Percentiles rank a stretch among this genome's conserved stretches.
phyloP scores from a whole-genome alignment of 306 rosid species.

The Sechiopsis laciniata region DNA sequence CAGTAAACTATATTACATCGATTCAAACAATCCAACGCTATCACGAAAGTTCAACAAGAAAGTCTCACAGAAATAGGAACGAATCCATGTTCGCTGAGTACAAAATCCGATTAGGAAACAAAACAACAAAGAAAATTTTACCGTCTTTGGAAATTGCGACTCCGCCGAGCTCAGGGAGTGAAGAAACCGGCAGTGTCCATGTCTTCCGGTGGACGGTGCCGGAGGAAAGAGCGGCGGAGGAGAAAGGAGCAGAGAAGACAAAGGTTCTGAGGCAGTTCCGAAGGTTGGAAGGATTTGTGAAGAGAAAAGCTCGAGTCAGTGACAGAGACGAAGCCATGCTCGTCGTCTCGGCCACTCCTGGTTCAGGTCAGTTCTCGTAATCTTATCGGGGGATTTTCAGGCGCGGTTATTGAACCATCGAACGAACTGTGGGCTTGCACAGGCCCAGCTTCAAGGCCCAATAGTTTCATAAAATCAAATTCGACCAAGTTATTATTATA shows the following conservation, averaged over 20 bases:
- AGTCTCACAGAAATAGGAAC: neutral
- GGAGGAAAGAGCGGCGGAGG: neutral
- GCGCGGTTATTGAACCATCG: neutral
- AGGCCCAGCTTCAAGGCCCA: too few species aligned
- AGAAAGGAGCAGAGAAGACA: neutral
- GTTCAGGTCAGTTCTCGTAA: neutral
- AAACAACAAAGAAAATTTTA: constrained; percentile 21
- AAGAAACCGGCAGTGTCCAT: constrained; percentile 61
- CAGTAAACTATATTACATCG: too few species aligned
- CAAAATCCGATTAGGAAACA: neutral
- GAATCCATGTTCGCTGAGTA: neutral
- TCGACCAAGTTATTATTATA: too few species aligned
- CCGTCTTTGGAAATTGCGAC: constrained; percentile 68
- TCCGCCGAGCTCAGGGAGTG: constrained; percentile 62
- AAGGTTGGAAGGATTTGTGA: neutral
- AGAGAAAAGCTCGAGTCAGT: constrained; percentile 7
- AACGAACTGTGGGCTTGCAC: neutral
- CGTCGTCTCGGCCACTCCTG: neutral
- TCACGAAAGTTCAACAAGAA: too few species aligned
- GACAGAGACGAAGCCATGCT: constrained; percentile 14
- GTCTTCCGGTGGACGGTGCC: constrained; percentile 43
- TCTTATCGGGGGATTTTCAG: constrained; percentile 8
- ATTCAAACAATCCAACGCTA: too few species aligned
- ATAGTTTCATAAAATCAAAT: too few species aligned
- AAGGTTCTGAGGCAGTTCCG: neutral